Evolutionary conservation across 2,329 filamentous ascomycete species (phyloP).

Genomic region (Diaporthe caulivora): DNA sequence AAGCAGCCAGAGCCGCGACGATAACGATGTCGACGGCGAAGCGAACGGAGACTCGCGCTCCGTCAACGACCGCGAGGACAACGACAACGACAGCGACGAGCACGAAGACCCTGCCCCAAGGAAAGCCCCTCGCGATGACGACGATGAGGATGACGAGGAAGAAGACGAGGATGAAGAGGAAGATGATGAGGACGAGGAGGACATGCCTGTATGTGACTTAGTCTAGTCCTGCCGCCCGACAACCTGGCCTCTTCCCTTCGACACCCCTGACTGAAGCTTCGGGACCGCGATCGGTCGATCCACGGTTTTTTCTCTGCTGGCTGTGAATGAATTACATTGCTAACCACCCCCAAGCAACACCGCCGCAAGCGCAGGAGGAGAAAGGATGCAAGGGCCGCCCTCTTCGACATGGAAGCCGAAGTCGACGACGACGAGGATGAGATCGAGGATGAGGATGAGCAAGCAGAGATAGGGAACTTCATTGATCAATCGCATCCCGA

Average conservation of each 20-base stretch:
- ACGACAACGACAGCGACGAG: slow-evolving; percentile 51
- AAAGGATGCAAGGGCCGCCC: slow-evolving; percentile 78
- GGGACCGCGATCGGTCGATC: not conserved
- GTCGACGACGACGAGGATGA: slow-evolving; percentile 94
- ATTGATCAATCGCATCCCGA: slow-evolving; percentile 92
- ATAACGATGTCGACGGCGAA: slow-evolving; percentile 45
- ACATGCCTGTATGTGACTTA: slow-evolving; percentile 39
- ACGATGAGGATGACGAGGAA: slow-evolving; percentile 51
- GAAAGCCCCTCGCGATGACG: slow-evolving; percentile 43
- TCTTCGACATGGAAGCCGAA: slow-evolving; percentile 98
- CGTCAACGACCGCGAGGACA: slow-evolving; percentile 32
- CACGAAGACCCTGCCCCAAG: slow-evolving; percentile 58
- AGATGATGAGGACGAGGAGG: slow-evolving; percentile 43
- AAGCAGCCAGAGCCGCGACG: slow-evolving; percentile 42
- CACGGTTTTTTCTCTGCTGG: not conserved
- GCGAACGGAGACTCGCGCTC: slow-evolving; percentile 40
- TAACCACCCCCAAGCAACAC: slow-evolving; percentile 61
- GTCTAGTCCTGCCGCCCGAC: not conserved
- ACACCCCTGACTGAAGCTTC: not conserved
- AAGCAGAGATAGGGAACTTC: slow-evolving; percentile 84
- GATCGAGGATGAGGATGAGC: slow-evolving; percentile 90
- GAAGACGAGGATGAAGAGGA: slow-evolving; percentile 49
- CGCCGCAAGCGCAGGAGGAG: slow-evolving; percentile 83
- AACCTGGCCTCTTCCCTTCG: not conserved
- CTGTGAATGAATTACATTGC: not conserved